Base-by-base conservation (phyloP, 2,329 filamentous ascomycete genomes). In the Ophiostoma sp. region DNA sequence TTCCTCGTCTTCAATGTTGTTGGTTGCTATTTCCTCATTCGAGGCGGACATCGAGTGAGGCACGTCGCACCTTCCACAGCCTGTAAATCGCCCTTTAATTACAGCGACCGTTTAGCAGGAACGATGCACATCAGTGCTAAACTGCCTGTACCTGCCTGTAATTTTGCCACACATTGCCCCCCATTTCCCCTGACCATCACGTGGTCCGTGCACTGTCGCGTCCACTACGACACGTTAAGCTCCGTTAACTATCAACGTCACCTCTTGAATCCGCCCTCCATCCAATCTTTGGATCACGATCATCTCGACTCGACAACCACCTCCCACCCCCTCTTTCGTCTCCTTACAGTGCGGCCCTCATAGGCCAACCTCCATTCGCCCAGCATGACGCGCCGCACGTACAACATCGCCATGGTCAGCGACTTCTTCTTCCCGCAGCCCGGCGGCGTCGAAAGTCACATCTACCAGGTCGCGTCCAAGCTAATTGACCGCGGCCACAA, bases 351-450 rank as follows among this genome's bases (percentile, higher is more conserved):
- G 36, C 25, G 69, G 33, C 22, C 45, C 3, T 17, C 17, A 17
- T 6, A 31, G 28, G 36, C 31, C 68, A 11, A 19, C n/a, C 6
- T 28, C 70, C 15, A 4, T 8, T n/a, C 1, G 15, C 42, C 70
- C 81, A 82, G 77, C 72, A 88, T 87, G 83, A 82, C 85, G 78
- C 87, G 85, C 78, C 85, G 85, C 76, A 88, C 87, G 42, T 91
- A 91, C 82, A 91, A 90, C 79, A 91, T 91, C 83, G 90, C 89
- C 76, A 99, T 99, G 96, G 93, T 98, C 82, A 95, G 95, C 88
- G 96, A 99, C 86, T 98, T 97, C 88, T 99, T 99, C 90, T 99
- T 97, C 81, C 96, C 96, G 17, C 95, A 98, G 80, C 95, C 96
- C 70, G 95, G 96, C 80, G 96, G 96, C 78, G 90, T 99, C 77